Conservation (phyloP, 225 moss, liverwort and hornwort genomes). For the Antitrichia curtipendula region DNA sequence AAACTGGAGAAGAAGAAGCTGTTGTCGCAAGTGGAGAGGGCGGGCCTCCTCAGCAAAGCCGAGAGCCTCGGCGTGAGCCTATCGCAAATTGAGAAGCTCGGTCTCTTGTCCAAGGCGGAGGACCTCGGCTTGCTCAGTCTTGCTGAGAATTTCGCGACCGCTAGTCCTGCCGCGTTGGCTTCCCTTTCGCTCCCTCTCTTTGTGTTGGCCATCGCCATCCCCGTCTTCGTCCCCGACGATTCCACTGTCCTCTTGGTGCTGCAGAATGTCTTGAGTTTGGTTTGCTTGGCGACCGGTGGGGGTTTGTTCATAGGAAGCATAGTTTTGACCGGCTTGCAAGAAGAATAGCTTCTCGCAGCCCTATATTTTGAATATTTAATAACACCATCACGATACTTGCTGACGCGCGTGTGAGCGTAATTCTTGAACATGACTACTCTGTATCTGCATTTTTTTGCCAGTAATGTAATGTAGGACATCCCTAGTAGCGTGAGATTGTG, state of each 20-base stretch:
- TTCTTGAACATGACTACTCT: background rate
- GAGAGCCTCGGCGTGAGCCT: conserved; percentile 73
- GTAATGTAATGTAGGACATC: background rate
- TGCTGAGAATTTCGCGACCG: conserved; percentile 68
- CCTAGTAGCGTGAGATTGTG: background rate
- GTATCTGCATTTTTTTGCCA: background rate
- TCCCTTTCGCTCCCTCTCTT: conserved; percentile 62
- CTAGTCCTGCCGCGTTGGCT: conserved; percentile 62
- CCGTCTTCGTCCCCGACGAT: conserved; percentile 60
- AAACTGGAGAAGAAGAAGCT: conserved; percentile 89
- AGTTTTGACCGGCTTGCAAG: conserved; percentile 74
- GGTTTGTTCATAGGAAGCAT: conserved; percentile 70
- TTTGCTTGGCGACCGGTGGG: conserved; percentile 38
- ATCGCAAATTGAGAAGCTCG: conserved; percentile 78
- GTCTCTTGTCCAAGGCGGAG: conserved; percentile 87
- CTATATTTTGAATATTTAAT: background rate
- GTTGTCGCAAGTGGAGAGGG: conserved; percentile 77
- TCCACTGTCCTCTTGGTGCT: conserved; percentile 27
- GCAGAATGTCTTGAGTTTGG: conserved; percentile 51
- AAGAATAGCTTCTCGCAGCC: conserved; percentile 22
- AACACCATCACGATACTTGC: background rate
- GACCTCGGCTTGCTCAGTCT: conserved; percentile 72
- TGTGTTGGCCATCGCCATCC: conserved; percentile 43
- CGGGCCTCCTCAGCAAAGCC: conserved; percentile 80
- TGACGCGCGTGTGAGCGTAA: background rate